Base-by-base conservation (phyloP, 2,329 filamentous ascomycete genomes). In the Alternaria sp. region DNA sequence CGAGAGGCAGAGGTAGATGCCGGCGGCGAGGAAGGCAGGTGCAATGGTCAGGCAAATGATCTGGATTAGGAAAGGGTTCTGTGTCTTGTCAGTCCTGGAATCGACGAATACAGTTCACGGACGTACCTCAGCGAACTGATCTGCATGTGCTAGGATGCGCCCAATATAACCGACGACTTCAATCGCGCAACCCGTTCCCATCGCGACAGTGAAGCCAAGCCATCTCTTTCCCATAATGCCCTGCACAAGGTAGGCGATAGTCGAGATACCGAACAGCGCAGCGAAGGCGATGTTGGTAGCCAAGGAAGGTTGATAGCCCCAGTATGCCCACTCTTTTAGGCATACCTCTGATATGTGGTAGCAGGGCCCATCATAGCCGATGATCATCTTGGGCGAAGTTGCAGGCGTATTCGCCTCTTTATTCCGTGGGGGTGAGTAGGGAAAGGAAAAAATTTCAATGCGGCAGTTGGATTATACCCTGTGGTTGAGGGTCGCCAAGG, bases 131-230 rank as follows among this genome's bases (percentile, higher is more conserved):
- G 47, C 81, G 72, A 89, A 91, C 0, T 88, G 87, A 69, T 91
- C 86, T 47, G 84, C 65, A 66, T 85, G 83, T 62, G 89, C 80
- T 70, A 88, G 73, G 55, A 90, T 81, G 11, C 90, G 83, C 3
- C 88, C 90, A 1, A 80, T 77, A 66, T 92, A 92, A 17, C 90
- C 90, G 32, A 90, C 71, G 11, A 90, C 83, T 69, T 90, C 89
- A 51, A 83, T 81, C 6, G 85, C 44, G 66, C 85, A 88, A 49
- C 89, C 89, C 17, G 83, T 70, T 7, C 87, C 69, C 83, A 91
- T 87, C 64, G 80, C 80, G 43, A 81, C 77, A 15, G 79, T 79
- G 70, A 83, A 86, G 19, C 79, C 78, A 30, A 81, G 74, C 62
- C 80, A 83, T 58, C 75, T 76, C 66, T 73, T 76, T n/a, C 69